Evolutionary conservation across 139 green algal genomes (phyloP), one percentile per base, ranked within the genome.

Genomic region (Raphidocelis subcapitata): DNA sequence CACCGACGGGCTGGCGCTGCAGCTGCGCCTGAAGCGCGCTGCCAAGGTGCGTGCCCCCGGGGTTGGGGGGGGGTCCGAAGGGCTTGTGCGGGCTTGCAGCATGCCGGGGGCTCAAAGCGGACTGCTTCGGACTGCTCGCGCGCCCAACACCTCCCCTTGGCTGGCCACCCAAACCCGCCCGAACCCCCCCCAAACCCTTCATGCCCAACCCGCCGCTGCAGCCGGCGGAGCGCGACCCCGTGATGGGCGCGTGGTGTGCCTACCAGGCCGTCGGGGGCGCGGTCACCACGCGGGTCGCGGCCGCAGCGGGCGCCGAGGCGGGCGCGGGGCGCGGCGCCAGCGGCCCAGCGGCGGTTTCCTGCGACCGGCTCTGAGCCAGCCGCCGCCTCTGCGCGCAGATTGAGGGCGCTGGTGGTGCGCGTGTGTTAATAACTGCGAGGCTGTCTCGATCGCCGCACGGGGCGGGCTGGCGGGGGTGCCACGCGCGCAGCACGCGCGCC

Each of bases 191-290:
- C 23, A 14, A 65, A 32, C n/a, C 32, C 56, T 12, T 63, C 20
- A 36, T 33, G 21, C 54, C 8, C 31, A 23, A 21, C 3, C 54
- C 74, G 33, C 35, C 54, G 47, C 0, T 57, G 29, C 72, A 79
- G 76, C 72, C 82, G 1, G 74, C 69, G 56, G 79, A 90, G 71
- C 66, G 86, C 24, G 88, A 93, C 65, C 76, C 60, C 15, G 47
- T 71, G 8, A 62, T 62, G 3, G 88, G 90, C 20, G 71, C 76
- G 12, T 94, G 88, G 88, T 90, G 85, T 57, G 74, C 78, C 2
- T 93, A 92, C 62, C 79, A 90, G 35, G 79, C 81, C 0, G 76
- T 87, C 5, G 89, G 84, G 0, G 89, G 89, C 3, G 89, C 85
- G 0, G 76, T 94, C 26, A 89, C 89, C 1, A 65, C 89, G 62